A percentile compares a stretch with the other conserved stretches of the same genome.
Conservation (phyloP, 179 eudicot genomes). For the Sideroxylon spinosum region DNA sequence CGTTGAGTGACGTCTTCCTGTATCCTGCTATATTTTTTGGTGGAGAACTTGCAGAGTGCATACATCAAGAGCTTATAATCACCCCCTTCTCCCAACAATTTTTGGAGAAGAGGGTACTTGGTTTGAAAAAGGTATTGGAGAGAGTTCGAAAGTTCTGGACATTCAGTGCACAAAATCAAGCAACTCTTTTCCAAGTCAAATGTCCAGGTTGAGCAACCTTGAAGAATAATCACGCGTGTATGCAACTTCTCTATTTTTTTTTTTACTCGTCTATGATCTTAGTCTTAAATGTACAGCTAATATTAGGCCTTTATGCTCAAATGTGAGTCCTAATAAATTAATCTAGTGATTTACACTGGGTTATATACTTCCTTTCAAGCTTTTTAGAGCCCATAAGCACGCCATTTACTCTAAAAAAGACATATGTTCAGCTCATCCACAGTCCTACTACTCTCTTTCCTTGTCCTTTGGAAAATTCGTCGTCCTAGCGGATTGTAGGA, state of each 20-base stretch:
- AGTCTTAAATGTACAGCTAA: background rate
- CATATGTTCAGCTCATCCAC: background rate
- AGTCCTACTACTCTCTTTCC: background rate
- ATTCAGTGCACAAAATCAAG: background rate
- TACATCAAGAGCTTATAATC: background rate
- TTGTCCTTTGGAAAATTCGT: background rate
- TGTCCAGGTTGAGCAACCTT: background rate
- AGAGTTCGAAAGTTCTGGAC: background rate
- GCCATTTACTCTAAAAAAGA: background rate
- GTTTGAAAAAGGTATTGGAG: background rate
- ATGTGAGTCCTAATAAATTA: background rate
- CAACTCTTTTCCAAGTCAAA: background rate
- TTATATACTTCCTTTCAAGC: background rate
- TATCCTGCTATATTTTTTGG: background rate
- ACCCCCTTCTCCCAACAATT: background rate
- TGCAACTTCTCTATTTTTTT: background rate
- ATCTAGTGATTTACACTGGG: background rate
- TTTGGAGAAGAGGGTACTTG: background rate
- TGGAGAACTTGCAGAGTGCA: slow-evolving; percentile 1
- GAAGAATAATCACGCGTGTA: background rate
- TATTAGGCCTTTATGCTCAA: background rate
- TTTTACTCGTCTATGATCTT: background rate
- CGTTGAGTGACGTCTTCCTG: background rate
- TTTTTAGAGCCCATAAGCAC: slow-evolving; percentile 2
- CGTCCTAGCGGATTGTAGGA: background rate